Conservation (phyloP, 768 basidiomycete genomes). For the Tremella yokohamensis region DNA sequence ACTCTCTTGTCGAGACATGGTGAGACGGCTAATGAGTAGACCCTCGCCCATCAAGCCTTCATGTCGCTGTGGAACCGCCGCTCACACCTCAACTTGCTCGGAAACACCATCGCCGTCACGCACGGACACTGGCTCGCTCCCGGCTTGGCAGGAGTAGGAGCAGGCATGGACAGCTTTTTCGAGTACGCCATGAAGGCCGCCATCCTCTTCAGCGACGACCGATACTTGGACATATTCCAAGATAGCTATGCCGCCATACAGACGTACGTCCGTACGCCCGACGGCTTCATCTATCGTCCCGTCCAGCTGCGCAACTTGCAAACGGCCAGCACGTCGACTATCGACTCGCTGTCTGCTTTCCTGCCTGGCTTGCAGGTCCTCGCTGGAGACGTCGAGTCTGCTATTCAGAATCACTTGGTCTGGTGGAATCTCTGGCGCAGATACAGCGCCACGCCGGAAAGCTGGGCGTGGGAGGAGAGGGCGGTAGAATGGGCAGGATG, state of each 20-base stretch:
- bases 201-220: constrained; percentile 57
- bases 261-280: constrained; percentile 72
- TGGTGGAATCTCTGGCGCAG: constrained; percentile 93
- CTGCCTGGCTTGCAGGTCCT: constrained; percentile 85
- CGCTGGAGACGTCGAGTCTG: constrained; percentile 70
- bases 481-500: constrained; percentile 48
- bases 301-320: constrained; percentile 78
- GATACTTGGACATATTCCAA: constrained; percentile 79
- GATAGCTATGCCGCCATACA: constrained; percentile 79
- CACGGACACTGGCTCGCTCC: constrained; percentile 75
- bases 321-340: constrained; percentile 61
- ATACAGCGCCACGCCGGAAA: constrained; percentile 84
- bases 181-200: constrained; percentile 57
- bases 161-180: constrained; percentile 92
- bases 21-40: constrained; percentile 40
- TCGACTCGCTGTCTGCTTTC: constrained; percentile 95
- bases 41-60: constrained; percentile 81
- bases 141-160: constrained; percentile 76
- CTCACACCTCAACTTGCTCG: constrained; percentile 76
- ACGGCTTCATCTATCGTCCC: constrained; percentile 86
- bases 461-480: constrained; percentile 72
- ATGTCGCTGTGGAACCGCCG: constrained; percentile 90
- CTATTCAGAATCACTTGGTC: constrained; percentile 83
- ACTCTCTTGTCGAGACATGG: neutral
- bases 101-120: constrained; percentile 78